phyloP scores from a whole-genome alignment of 2,329 filamentous ascomycete species.

The Colletotrichum musae region DNA sequence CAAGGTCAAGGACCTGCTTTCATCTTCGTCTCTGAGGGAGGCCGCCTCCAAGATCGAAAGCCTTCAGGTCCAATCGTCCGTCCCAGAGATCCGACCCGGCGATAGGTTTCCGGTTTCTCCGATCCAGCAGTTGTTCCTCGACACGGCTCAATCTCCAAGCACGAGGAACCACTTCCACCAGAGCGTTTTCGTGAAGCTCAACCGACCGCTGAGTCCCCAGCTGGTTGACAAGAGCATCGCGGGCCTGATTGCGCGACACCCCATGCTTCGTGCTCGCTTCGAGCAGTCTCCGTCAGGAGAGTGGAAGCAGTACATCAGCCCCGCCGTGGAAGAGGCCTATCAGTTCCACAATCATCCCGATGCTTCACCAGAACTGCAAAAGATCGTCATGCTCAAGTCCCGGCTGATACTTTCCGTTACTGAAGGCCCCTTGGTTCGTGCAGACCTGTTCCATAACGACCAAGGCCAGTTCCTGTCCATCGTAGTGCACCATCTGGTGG shows the following conservation, averaged over 20 bases:
- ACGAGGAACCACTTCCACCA: constrained; percentile 30
- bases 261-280: constrained; percentile 32
- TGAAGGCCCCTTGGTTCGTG: constrained; percentile 42
- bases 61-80: background rate
- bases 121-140: constrained; percentile 31
- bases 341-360: background rate
- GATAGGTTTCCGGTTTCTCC: constrained; percentile 16
- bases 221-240: constrained; percentile 5
- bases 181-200: constrained; percentile 7
- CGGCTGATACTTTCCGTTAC: constrained; percentile 23
- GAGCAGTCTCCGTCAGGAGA: background rate
- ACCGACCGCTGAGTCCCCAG: background rate
- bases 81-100: background rate
- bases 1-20: background rate
- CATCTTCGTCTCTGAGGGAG: background rate
- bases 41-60: constrained; percentile 11
- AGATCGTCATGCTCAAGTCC: constrained; percentile 15
- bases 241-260: constrained; percentile 19
- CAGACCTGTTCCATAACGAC: constrained; percentile 36
- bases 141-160: background rate
- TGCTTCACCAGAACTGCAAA: background rate
- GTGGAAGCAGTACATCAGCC: constrained; percentile 23
- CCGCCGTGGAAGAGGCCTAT: background rate
- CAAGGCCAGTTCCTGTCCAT: constrained; percentile 48
- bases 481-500: constrained; percentile 54